These are phyloP conservation scores for Globisporangium cylindrosporum DNA, from an alignment of 352 stramenopile genomes.

Conservation along the genomic window DNA sequence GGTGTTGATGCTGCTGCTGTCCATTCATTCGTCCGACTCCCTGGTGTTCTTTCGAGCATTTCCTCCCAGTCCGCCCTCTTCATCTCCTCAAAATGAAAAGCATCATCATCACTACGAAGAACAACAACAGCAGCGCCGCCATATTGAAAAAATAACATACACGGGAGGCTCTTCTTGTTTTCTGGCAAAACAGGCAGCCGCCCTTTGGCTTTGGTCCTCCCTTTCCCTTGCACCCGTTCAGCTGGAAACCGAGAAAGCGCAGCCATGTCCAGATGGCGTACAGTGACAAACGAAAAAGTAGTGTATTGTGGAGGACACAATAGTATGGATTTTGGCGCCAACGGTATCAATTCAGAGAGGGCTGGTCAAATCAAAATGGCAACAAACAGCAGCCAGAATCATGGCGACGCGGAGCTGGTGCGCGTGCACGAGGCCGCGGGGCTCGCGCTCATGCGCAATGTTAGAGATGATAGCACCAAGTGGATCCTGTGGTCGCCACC, in stretches of 20 bases:
- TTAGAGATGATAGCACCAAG: slow-evolving; percentile 12
- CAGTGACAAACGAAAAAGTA: background rate
- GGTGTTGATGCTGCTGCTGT: background rate
- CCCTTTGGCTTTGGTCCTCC: background rate
- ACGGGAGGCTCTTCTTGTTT: background rate
- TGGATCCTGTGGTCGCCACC: slow-evolving; percentile 27
- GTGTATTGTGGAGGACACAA: background rate
- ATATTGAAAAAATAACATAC: no score
- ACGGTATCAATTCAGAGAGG: background rate
- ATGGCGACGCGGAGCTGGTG: slow-evolving; percentile 10
- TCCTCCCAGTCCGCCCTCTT: background rate
- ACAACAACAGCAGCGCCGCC: background rate
- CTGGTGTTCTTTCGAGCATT: background rate
- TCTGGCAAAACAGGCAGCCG: background rate
- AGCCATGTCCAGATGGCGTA: slow-evolving; percentile 2
- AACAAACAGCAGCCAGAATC: background rate
- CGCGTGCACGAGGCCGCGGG: slow-evolving; percentile 25
- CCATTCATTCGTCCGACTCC: background rate
- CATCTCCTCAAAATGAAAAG: background rate
- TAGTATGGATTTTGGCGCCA: background rate
- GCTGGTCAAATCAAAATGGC: background rate
- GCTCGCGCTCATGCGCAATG: slow-evolving; percentile 25
- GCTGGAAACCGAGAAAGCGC: slow-evolving; percentile 5
- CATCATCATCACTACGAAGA: background rate
- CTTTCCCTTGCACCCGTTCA: background rate